These are phyloP conservation scores for Dioscorea dumetorum DNA, from an alignment of 106 monocot species.

Conservation along the genomic window DNA sequence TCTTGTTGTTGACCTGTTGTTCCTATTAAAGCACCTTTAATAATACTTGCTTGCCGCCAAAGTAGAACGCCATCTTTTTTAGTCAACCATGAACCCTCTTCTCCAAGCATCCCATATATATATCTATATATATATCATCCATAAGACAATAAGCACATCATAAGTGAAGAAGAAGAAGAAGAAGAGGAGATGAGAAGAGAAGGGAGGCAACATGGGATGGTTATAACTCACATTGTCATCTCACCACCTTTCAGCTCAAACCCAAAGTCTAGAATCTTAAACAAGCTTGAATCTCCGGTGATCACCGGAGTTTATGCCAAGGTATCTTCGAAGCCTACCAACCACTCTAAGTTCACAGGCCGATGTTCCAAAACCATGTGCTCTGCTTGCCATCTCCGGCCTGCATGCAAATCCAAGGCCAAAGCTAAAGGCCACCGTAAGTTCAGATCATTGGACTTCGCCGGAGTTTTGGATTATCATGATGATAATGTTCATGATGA, in stretches of 20 bases:
- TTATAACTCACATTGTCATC: conserved; percentile 19
- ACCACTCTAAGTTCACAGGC: conserved; percentile 49
- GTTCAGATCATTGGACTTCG: conserved; percentile 18
- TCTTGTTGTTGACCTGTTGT: too few relatives aligned
- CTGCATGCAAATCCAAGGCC: conserved; percentile 19
- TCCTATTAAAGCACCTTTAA: too few relatives aligned
- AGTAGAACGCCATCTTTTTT: too few relatives aligned
- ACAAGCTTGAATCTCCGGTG: conserved; percentile 8
- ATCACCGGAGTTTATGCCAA: conserved; percentile 21
- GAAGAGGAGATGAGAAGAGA: conserved; percentile 39
- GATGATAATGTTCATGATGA: too few relatives aligned
- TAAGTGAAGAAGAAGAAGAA: neutral
- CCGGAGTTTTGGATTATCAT: too few relatives aligned
- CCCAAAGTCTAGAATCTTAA: conserved; percentile 2
- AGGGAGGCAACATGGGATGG: conserved; percentile 38
- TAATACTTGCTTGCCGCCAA: too few relatives aligned
- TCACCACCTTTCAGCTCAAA: neutral
- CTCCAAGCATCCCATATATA: too few relatives aligned
- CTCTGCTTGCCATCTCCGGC: conserved; percentile 7
- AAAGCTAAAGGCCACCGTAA: conserved; percentile 25
- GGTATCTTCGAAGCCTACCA: conserved; percentile 42
- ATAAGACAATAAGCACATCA: too few relatives aligned
- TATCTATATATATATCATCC: too few relatives aligned
- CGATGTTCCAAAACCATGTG: conserved; percentile 19
- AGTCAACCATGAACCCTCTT: too few relatives aligned